phyloP scores from a whole-genome alignment of 306 rosid genomes.

The Gastrolobium bilobum region DNA sequence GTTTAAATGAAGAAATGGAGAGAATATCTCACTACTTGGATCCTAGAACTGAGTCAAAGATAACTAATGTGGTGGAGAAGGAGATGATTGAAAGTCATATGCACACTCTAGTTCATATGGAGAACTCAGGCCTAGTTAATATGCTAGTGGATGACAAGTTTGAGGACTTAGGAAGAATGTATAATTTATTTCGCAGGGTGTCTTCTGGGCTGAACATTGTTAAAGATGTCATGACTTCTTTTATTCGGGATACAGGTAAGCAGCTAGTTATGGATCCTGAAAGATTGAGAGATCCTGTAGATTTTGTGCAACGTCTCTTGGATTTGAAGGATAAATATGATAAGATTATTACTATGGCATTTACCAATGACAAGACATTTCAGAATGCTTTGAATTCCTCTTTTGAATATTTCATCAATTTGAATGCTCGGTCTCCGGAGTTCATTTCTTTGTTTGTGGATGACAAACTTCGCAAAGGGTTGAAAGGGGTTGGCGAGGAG shows the following conservation, averaged over 20 bases:
- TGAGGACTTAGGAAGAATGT: conserved; percentile 65
- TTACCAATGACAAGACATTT: conserved; percentile 62
- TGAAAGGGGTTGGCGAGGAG: conserved; percentile 69
- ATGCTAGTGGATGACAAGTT: conserved; percentile 67
- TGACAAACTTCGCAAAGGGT: conserved; percentile 67
- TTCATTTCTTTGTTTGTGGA: conserved; percentile 70
- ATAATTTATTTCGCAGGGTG: conserved; percentile 62
- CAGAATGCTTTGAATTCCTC: conserved; percentile 71
- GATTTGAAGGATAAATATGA: conserved; percentile 69
- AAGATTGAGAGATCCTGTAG: conserved; percentile 67
- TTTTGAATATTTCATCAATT: conserved; percentile 68
- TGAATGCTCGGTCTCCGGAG: conserved; percentile 69
- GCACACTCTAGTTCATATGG: conserved; percentile 62
- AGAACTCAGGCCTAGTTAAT: conserved; percentile 65
- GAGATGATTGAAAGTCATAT: conserved; percentile 67
- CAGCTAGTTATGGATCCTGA: conserved; percentile 64
- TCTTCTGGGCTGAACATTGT: conserved; percentile 59
- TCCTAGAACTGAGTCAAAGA: conserved; percentile 57
- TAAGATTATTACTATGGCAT: conserved; percentile 55
- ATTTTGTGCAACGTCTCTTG: conserved; percentile 65
- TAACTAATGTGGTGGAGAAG: conserved; percentile 62
- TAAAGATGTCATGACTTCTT: conserved; percentile 62
- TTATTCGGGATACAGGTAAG: conserved; percentile 61
- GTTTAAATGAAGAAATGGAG: conserved; percentile 63
- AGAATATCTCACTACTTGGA: conserved; percentile 68